Percentiles rank a stretch among this genome's conserved stretches.
Conservation (phyloP, 1,284 basidiomycete genomes). For the Pseudozyma tsukubaensis region DNA sequence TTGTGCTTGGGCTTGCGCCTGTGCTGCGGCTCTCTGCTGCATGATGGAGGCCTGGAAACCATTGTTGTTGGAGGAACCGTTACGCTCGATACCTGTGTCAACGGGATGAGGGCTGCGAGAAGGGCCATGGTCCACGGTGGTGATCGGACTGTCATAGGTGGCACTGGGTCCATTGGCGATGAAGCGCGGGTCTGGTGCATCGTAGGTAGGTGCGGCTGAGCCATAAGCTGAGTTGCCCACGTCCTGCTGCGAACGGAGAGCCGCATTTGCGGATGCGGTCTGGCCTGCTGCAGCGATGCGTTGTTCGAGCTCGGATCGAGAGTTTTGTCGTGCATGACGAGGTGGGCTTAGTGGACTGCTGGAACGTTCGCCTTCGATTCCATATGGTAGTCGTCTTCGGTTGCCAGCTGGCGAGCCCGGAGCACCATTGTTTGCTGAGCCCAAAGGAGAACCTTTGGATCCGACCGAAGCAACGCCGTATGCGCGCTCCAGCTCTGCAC, state of each 20-base stretch:
- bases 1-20: slow-evolving; percentile 53
- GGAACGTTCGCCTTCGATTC: slow-evolving; percentile 25
- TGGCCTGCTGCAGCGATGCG: slow-evolving; percentile 11
- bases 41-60: slow-evolving; percentile 54
- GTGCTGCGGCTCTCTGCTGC: slow-evolving; percentile 59
- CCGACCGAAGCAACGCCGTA: slow-evolving; percentile 12
- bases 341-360: slow-evolving; percentile 40
- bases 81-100: slow-evolving; percentile 25
- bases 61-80: slow-evolving; percentile 2
- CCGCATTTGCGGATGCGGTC: background rate
- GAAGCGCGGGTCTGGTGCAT: slow-evolving; percentile 4
- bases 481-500: slow-evolving; percentile 34
- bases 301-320: slow-evolving; percentile 30
- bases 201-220: slow-evolving; percentile 10
- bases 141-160: slow-evolving; percentile 31
- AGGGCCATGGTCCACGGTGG: slow-evolving; percentile 43
- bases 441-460: slow-evolving; percentile 29
- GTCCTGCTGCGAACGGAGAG: slow-evolving; percentile 3
- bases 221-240: slow-evolving; percentile 1
- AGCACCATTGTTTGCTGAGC: slow-evolving; percentile 10
- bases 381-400: slow-evolving; percentile 35
- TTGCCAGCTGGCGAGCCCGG: slow-evolving; percentile 38
- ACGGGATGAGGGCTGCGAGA: slow-evolving; percentile 27
- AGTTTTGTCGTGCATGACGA: slow-evolving; percentile 36
- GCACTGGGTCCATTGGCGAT: slow-evolving; percentile 18